Evolutionary conservation across 257 asterid genomes (phyloP).

Genomic region (Jaltomata sinuosa): DNA sequence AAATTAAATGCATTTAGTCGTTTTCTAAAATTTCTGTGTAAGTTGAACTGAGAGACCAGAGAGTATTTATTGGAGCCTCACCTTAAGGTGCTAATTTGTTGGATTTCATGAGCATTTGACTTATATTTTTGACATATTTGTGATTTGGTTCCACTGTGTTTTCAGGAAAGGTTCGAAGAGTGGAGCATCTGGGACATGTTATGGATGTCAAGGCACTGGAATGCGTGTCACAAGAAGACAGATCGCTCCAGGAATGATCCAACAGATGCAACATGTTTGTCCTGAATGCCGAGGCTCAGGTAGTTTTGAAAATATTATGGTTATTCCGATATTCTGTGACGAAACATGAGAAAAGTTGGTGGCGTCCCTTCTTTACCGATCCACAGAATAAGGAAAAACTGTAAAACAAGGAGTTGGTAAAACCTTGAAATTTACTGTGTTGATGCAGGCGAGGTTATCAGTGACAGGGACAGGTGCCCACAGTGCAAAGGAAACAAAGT

Average conservation of each 20-base stretch:
- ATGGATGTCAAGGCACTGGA: conserved; percentile 49
- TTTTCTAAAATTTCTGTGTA: neutral
- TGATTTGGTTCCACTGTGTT: neutral
- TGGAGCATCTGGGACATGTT: conserved; percentile 29
- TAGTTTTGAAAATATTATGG: neutral
- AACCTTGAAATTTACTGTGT: neutral
- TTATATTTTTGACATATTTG: neutral
- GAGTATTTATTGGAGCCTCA: neutral
- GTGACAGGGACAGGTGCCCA: conserved; percentile 28
- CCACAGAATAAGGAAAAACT: neutral
- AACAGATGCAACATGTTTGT: conserved; percentile 39
- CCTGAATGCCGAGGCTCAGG: conserved; percentile 37
- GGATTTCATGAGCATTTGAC: neutral
- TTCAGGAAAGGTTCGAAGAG: conserved; percentile 47
- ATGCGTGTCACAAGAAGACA: conserved; percentile 18
- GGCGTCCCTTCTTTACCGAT: neutral
- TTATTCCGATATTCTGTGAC: neutral
- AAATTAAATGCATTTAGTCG: neutral
- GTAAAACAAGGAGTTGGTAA: neutral
- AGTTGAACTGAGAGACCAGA: neutral
- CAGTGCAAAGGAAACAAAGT: conserved; percentile 35
- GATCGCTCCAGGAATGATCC: conserved; percentile 40
- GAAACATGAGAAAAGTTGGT: neutral
- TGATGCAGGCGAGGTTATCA: conserved; percentile 29
- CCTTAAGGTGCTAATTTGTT: neutral